A percentile compares a stretch with the other conserved stretches of the same genome.
These are phyloP conservation scores for Volvariella volvacea DNA, from an alignment of 1,284 basidiomycete species.

Conservation along the genomic window DNA sequence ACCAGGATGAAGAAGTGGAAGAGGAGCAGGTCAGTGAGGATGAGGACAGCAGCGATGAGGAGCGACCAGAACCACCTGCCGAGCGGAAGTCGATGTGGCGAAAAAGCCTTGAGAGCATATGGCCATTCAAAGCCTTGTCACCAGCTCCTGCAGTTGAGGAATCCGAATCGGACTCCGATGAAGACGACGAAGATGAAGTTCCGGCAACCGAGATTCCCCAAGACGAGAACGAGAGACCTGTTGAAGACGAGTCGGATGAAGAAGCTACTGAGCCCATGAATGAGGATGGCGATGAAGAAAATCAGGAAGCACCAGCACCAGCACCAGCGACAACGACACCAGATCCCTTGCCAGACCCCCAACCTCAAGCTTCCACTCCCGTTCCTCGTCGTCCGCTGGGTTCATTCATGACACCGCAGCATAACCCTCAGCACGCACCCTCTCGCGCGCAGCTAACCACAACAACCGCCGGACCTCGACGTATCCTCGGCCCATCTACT, in stretches of 20 bases:
- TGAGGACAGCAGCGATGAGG: constrained; percentile 9
- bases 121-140: constrained; percentile 22
- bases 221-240: constrained; percentile 9
- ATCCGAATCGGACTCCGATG: background rate
- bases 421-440: background rate
- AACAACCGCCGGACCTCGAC: too few relatives aligned
- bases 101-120: constrained; percentile 28
- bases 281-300: constrained; percentile 12
- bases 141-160: background rate
- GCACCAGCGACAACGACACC: constrained; percentile 2
- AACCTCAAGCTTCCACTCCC: constrained; percentile 17
- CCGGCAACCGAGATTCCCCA: background rate
- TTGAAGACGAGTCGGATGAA: background rate
- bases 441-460: constrained; percentile 8
- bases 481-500: background rate
- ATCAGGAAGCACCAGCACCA: constrained; percentile 14
- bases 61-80: constrained; percentile 8
- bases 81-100: constrained; percentile 28
- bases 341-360: constrained; percentile 6
- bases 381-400: constrained; percentile 15
- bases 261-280: constrained; percentile 11
- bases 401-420: constrained; percentile 54
- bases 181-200: background rate
- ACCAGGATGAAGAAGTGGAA: background rate
- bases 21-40: constrained; percentile 10